Conservation (phyloP, 2,329 filamentous ascomycete species). For the Aspergillus tamarii region DNA sequence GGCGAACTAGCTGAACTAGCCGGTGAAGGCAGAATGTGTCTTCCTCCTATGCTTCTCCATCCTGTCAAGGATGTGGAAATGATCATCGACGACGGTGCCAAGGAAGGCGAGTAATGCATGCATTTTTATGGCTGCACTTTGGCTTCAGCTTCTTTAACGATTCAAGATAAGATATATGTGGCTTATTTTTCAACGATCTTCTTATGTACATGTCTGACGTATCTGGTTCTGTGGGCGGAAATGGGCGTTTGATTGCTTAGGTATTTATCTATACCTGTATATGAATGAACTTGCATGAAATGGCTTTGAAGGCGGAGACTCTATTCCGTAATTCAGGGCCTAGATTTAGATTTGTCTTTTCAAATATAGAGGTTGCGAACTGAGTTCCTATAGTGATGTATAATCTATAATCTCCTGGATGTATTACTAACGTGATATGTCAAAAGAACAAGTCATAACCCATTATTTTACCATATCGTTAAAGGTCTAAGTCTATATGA, state of each 20-base stretch:
- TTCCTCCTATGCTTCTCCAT: conserved; percentile 87
- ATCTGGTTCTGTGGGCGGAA: neutral
- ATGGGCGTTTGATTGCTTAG: neutral
- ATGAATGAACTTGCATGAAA: neutral
- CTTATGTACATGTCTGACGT: conserved; percentile 5
- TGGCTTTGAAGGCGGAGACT: neutral
- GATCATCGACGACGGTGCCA: conserved; percentile 43
- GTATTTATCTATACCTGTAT: conserved; percentile 1
- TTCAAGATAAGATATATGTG: neutral
- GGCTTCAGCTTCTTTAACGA: neutral
- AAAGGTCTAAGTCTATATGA: neutral
- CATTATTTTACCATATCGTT: neutral
- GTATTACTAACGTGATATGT: neutral
- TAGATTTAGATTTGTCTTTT: neutral
- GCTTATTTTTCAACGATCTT: neutral
- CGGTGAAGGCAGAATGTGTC: conserved; percentile 84
- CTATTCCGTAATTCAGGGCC: neutral
- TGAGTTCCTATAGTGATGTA: neutral
- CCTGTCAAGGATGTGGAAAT: conserved; percentile 77
- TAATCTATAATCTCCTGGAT: neutral
- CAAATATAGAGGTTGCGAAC: neutral
- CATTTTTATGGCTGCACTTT: neutral
- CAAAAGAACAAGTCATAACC: neutral
- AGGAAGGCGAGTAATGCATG: neutral
- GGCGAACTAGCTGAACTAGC: conserved; percentile 75